phyloP scores from a whole-genome alignment of 139 green algal genomes.

The Picochlorum sp. region DNA sequence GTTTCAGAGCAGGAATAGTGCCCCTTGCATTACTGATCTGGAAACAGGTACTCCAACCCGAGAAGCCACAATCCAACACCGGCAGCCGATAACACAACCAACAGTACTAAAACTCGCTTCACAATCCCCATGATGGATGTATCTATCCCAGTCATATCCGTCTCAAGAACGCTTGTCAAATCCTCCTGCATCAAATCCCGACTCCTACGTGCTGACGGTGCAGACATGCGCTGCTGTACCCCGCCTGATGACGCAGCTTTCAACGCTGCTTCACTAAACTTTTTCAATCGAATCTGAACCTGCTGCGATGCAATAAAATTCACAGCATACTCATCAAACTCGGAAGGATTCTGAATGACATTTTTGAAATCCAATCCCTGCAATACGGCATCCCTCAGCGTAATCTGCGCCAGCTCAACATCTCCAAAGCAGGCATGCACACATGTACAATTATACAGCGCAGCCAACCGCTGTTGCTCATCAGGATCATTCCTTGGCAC shows the following conservation, averaged over 20 bases:
- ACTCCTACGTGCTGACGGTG: background rate
- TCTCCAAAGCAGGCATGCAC: slow-evolving; percentile 70
- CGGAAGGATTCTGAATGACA: slow-evolving; percentile 10
- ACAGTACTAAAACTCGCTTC: slow-evolving; percentile 45
- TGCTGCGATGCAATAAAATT: slow-evolving; percentile 51
- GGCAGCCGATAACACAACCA: slow-evolving; percentile 37
- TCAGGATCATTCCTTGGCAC: slow-evolving; percentile 38
- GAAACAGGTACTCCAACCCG: slow-evolving; percentile 57
- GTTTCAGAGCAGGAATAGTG: no score
- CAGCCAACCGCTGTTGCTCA: slow-evolving; percentile 33
- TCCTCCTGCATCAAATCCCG: slow-evolving; percentile 15
- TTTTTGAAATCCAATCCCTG: slow-evolving; percentile 56
- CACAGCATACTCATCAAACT: slow-evolving; percentile 37
- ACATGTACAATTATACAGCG: slow-evolving; percentile 50
- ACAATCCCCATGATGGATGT: slow-evolving; percentile 51
- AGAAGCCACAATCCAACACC: slow-evolving; percentile 53
- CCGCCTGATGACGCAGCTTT: background rate
- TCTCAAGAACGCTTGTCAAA: slow-evolving; percentile 34
- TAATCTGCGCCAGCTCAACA: slow-evolving; percentile 74
- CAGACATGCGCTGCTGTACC: background rate
- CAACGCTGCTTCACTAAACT: slow-evolving; percentile 45
- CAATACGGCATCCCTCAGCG: slow-evolving; percentile 53
- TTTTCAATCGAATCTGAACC: slow-evolving; percentile 65
- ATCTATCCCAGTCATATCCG: slow-evolving; percentile 45
- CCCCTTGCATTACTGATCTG: slow-evolving; percentile 5